Percentiles rank a stretch among this genome's conserved stretches.
Evolutionary conservation across 2,329 filamentous ascomycete species (phyloP).

Genomic region (Botrytis galanthina): DNA sequence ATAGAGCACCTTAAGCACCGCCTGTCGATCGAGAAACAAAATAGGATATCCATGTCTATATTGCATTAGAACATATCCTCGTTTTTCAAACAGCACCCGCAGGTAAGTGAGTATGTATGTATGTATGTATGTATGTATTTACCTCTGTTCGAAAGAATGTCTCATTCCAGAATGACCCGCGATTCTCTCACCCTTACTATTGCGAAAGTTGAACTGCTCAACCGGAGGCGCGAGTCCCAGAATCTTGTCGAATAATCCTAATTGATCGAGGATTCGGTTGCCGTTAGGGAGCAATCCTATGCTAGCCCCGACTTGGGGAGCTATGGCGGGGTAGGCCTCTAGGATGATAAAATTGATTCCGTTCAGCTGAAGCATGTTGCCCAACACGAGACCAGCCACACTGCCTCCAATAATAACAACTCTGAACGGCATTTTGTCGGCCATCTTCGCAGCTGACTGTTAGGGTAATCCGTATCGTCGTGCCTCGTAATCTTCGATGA

Average conservation of each 20-base stretch:
- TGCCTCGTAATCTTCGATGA: neutral
- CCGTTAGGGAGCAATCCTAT: slow-evolving; percentile 48
- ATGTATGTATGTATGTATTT: neutral
- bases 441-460: slow-evolving; percentile 3
- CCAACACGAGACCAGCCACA: slow-evolving; percentile 48
- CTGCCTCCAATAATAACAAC: slow-evolving; percentile 51
- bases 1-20: slow-evolving; percentile 40
- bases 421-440: slow-evolving; percentile 18
- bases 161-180: slow-evolving; percentile 9
- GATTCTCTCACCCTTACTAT: neutral
- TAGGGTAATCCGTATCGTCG: neutral
- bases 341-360: slow-evolving; percentile 50
- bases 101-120: too few species aligned
- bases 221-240: slow-evolving; percentile 11
- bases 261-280: slow-evolving; percentile 49
- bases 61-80: neutral
- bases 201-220: slow-evolving; percentile 9
- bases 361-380: slow-evolving; percentile 46
- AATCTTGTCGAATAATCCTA: slow-evolving; percentile 41
- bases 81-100: too few species aligned
- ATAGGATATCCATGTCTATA: slow-evolving; percentile 23
- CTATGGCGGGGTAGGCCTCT: slow-evolving; percentile 44
- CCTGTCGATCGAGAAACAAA: slow-evolving; percentile 39
- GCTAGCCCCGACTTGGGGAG: slow-evolving; percentile 48
- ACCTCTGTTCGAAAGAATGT: slow-evolving; percentile 6